These are phyloP conservation scores for Tuber melanosporum DNA, from an alignment of 495 filamentous ascomycete genomes.

Conservation along the genomic window DNA sequence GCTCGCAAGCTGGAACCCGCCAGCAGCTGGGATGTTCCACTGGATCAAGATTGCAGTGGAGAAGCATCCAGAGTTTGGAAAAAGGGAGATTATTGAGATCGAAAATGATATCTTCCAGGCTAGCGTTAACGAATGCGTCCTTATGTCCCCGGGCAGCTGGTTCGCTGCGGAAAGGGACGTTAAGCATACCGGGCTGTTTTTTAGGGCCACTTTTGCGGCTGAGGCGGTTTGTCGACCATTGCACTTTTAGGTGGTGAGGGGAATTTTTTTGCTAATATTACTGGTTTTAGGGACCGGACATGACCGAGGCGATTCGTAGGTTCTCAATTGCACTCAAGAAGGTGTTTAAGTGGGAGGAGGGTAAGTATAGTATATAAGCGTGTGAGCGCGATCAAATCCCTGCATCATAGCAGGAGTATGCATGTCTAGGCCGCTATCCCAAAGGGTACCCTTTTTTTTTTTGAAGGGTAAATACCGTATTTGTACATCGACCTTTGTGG, in stretches of 20 bases:
- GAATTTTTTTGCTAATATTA: background rate
- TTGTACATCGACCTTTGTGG: background rate
- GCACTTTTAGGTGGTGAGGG: background rate
- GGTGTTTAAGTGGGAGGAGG: constrained; percentile 51
- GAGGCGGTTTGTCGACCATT: constrained; percentile 49
- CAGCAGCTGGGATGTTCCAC: constrained; percentile 94
- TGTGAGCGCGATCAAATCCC: background rate
- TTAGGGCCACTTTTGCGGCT: constrained; percentile 82
- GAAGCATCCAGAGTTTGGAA: constrained; percentile 59
- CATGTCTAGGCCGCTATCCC: background rate
- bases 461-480: background rate
- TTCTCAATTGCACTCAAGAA: constrained; percentile 64
- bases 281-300: constrained; percentile 50
- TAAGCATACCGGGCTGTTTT: constrained; percentile 57
- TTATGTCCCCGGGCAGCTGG: constrained; percentile 79
- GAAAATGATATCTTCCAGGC: constrained; percentile 79
- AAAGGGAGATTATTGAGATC: constrained; percentile 58
- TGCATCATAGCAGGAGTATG: background rate
- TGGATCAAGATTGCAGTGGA: constrained; percentile 76
- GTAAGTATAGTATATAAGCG: background rate
- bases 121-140: constrained; percentile 62
- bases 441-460: background rate
- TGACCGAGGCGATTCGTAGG: constrained; percentile 69
- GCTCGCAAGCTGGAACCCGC: constrained; percentile 74
- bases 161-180: constrained; percentile 61